phyloP scores from a whole-genome alignment of 2,329 filamentous ascomycete species.

The Metarhizium sp. region DNA sequence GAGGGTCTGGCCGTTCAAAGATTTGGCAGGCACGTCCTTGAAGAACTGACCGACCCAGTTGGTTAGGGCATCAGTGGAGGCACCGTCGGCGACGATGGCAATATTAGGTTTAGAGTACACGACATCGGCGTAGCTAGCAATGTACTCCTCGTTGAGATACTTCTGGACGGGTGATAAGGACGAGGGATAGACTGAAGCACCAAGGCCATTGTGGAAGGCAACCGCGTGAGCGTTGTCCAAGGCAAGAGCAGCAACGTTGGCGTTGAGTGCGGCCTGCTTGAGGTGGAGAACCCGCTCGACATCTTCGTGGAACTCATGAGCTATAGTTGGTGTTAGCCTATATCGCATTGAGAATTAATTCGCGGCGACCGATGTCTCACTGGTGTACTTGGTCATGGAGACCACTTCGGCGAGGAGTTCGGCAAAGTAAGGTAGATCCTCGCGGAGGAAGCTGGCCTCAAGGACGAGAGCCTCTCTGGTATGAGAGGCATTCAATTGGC shows the following conservation, averaged over 20 bases:
- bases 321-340: conserved; percentile 33
- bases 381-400: conserved; percentile 75
- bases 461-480: conserved; percentile 89
- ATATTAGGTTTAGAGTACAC: conserved; percentile 89
- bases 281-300: conserved; percentile 67
- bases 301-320: conserved; percentile 84
- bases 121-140: conserved; percentile 65
- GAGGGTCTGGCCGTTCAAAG: conserved; percentile 41
- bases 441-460: conserved; percentile 87
- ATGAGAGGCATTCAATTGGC: conserved; percentile 79
- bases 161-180: conserved; percentile 62
- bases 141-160: conserved; percentile 68
- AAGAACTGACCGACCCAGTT: conserved; percentile 97
- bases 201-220: conserved; percentile 91
- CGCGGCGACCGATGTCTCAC: conserved; percentile 33
- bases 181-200: conserved; percentile 64
- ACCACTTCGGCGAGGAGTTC: conserved; percentile 92
- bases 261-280: conserved; percentile 64
- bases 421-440: conserved; percentile 94
- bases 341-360: conserved; percentile 8
- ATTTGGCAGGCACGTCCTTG: conserved; percentile 51
- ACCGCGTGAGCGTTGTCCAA: conserved; percentile 77
- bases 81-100: conserved; percentile 83
- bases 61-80: conserved; percentile 62
- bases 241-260: conserved; percentile 57